A percentile compares a stretch with the other conserved stretches of the same genome.
These are phyloP conservation scores for Cladosporium sp. DNA, from an alignment of 2,329 filamentous ascomycete genomes.

Conservation along the genomic window DNA sequence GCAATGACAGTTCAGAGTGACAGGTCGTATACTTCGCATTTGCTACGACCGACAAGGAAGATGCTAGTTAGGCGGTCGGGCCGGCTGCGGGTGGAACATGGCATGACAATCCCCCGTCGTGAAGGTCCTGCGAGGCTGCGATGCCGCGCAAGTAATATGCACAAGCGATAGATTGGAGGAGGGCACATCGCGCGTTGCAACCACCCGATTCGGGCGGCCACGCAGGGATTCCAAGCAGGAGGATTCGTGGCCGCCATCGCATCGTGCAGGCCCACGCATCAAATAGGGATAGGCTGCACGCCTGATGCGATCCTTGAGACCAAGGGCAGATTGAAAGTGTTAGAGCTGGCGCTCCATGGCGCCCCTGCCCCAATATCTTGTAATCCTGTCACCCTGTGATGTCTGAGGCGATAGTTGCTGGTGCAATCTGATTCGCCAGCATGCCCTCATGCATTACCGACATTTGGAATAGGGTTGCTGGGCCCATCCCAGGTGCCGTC, in stretches of 20 bases:
- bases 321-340: conserved; percentile 7
- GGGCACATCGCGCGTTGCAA: background rate
- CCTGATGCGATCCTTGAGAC: conserved; percentile 12
- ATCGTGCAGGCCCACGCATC: background rate
- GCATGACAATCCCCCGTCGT: background rate
- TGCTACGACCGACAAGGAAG: background rate
- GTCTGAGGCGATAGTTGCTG: background rate
- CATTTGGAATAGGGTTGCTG: conserved; percentile 16
- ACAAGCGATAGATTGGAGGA: conserved; percentile 8
- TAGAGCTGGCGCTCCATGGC: conserved; percentile 9
- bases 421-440: background rate
- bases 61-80: background rate
- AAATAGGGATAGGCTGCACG: background rate
- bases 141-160: background rate
- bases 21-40: background rate
- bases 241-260: conserved; percentile 2
- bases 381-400: background rate
- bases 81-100: conserved; percentile 1
- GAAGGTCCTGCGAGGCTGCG: background rate
- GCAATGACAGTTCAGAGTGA: conserved; percentile 11
- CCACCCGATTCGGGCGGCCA: background rate
- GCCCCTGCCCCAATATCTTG: background rate
- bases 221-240: background rate
- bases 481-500: conserved; percentile 10
- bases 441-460: background rate